Conservation (phyloP, 768 basidiomycete species). For the Coprinopsis marcescibilis region DNA sequence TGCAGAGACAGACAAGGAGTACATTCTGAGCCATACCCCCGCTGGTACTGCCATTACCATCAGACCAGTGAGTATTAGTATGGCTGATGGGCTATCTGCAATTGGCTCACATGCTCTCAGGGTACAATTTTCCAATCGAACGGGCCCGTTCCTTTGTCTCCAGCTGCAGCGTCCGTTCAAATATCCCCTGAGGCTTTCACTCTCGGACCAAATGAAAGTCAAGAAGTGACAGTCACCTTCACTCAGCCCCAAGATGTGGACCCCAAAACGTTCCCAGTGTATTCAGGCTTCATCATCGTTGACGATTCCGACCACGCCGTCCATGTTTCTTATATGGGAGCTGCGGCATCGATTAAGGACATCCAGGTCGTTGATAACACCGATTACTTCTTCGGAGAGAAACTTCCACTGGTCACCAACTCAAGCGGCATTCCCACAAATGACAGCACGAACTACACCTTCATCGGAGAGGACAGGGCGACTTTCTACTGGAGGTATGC, state of each 20-base stretch:
- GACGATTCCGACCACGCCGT: conserved; percentile 28
- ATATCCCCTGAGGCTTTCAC: conserved; percentile 38
- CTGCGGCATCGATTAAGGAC: conserved; percentile 33
- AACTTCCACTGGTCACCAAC: conserved; percentile 36
- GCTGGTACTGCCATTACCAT: conserved; percentile 50
- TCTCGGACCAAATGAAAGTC: conserved; percentile 34
- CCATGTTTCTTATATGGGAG: conserved; percentile 41
- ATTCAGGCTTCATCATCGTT: conserved; percentile 49
- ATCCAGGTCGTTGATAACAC: conserved; percentile 47
- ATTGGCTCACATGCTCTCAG: neutral
- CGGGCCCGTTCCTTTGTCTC: conserved; percentile 44
- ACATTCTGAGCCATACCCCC: conserved; percentile 48
- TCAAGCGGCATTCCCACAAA: conserved; percentile 31
- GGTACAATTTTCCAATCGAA: conserved; percentile 23
- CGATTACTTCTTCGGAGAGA: conserved; percentile 35
- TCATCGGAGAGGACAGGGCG: conserved; percentile 34
- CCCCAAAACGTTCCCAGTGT: conserved; percentile 44
- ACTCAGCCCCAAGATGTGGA: conserved; percentile 36
- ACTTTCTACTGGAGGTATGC: conserved; percentile 30
- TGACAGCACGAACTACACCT: conserved; percentile 38
- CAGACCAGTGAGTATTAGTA: conserved; percentile 27
- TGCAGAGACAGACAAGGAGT: conserved; percentile 33
- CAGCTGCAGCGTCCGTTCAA: conserved; percentile 36
- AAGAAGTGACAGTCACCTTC: conserved; percentile 36
- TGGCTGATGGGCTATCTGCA: neutral